These are phyloP conservation scores for Cercospora sp. DNA, from an alignment of 2,329 filamentous ascomycete genomes.

Conservation along the genomic window DNA sequence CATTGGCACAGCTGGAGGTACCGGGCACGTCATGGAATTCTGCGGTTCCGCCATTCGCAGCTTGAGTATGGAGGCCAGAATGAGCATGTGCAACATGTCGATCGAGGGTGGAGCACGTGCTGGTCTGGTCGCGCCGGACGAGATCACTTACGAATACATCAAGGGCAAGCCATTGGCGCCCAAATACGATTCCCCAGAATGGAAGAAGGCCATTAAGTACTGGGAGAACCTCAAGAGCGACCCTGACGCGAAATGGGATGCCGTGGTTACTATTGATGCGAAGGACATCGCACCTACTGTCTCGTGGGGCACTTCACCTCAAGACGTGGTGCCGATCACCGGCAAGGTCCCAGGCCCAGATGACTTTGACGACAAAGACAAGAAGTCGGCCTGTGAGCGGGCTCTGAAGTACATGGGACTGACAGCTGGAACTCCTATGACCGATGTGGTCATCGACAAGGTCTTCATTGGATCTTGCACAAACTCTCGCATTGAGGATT, in stretches of 20 bases:
- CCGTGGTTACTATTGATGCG: conserved; percentile 82
- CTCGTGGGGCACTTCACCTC: conserved; percentile 95
- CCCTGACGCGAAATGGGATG: conserved; percentile 83
- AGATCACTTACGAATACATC: conserved; percentile 92
- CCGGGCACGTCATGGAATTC: conserved; percentile 93
- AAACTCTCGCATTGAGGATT: conserved; percentile 93
- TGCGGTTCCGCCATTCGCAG: conserved; percentile 88
- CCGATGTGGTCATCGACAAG: conserved; percentile 91
- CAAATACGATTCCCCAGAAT: conserved; percentile 78
- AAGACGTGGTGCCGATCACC: conserved; percentile 94
- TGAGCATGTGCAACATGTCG: conserved; percentile 99
- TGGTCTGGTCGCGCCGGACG: conserved; percentile 94
- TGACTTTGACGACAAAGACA: conserved; percentile 75
- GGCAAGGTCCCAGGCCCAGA: conserved; percentile 87
- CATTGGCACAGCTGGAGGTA: conserved; percentile 94
- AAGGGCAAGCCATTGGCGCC: conserved; percentile 88
- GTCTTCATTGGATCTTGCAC: conserved; percentile 98
- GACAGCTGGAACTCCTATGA: conserved; percentile 79
- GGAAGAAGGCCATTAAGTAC: conserved; percentile 84
- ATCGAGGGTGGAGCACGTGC: conserved; percentile 94
- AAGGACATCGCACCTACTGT: conserved; percentile 93
- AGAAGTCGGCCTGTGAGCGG: conserved; percentile 75
- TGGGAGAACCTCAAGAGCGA: conserved; percentile 87
- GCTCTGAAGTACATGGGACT: conserved; percentile 97
- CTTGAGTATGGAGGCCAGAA: conserved; percentile 93